Evolutionary conservation across 2,329 filamentous ascomycete species (phyloP).

Genomic region (Scedosporium apiospermum): DNA sequence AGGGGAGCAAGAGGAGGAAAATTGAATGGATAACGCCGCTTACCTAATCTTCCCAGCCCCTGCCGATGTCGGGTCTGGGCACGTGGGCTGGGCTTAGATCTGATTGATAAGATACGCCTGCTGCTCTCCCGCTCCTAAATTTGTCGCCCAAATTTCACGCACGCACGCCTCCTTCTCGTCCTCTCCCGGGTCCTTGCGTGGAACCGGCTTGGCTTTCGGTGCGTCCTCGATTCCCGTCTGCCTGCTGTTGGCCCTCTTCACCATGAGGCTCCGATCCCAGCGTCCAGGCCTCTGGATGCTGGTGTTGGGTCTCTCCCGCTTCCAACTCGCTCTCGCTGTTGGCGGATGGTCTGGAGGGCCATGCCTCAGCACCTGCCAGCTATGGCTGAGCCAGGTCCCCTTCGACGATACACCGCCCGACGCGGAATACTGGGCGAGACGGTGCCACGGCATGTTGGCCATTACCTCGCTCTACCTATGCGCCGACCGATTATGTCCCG

Average conservation of each 20-base stretch:
- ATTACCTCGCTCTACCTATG: slow-evolving; percentile 31
- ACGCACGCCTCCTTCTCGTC: neutral
- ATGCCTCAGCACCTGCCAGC: slow-evolving; percentile 5
- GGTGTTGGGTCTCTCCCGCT: neutral
- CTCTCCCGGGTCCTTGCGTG: neutral
- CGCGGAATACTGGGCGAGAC: neutral
- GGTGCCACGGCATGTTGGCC: slow-evolving; percentile 16
- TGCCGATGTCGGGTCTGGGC: neutral
- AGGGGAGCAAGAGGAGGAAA: too few relatives aligned
- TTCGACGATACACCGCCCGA: neutral
- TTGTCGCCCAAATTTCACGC: neutral
- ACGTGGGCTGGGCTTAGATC: neutral
- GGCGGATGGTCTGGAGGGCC: neutral
- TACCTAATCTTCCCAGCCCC: neutral
- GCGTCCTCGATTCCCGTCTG: neutral
- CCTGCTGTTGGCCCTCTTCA: neutral
- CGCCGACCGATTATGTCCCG: slow-evolving; percentile 23
- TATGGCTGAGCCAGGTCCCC: neutral
- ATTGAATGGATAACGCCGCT: neutral
- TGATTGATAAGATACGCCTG: slow-evolving; percentile 1
- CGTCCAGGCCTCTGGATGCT: neutral
- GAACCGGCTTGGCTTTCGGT: neutral
- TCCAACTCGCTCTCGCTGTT: neutral
- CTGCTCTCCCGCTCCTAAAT: neutral
- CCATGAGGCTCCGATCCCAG: neutral